Evolutionary conservation across 345 rosid genomes (phyloP).

Genomic region (Bruguiera gymnorhiza): DNA sequence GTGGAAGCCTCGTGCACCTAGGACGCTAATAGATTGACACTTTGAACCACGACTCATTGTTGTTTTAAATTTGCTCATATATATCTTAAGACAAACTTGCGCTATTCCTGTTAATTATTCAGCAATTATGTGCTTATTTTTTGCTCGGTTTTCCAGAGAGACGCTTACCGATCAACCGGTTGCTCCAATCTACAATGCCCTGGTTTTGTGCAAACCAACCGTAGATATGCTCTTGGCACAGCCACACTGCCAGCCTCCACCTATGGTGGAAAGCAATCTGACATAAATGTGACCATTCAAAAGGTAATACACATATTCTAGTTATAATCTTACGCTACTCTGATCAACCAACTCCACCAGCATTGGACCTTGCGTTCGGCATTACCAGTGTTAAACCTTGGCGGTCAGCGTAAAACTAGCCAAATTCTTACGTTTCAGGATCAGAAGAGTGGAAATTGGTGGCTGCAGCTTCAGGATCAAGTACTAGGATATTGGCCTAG

Average conservation of each 20-base stretch:
- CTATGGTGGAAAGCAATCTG: background rate
- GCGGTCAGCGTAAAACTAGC: background rate
- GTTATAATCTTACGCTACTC: too few relatives aligned
- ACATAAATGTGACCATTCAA: background rate
- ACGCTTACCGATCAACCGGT: background rate
- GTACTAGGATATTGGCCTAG: conserved; percentile 16
- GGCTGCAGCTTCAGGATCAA: background rate
- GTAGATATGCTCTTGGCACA: background rate
- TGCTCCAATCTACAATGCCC: conserved; percentile 18
- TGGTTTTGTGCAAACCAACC: conserved; percentile 17
- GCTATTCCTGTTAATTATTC: background rate
- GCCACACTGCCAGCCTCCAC: background rate
- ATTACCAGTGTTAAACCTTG: too few relatives aligned
- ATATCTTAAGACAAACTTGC: too few relatives aligned
- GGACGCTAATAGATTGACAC: too few relatives aligned
- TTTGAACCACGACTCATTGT: too few relatives aligned
- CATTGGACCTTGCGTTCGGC: too few relatives aligned
- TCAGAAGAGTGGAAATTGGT: conserved; percentile 15
- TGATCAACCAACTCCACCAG: too few relatives aligned
- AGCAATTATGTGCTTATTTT: background rate
- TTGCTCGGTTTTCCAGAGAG: background rate
- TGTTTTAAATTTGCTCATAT: too few relatives aligned
- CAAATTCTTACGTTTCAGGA: conserved; percentile 13
- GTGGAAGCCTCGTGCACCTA: too few relatives aligned
- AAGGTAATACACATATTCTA: background rate